These are phyloP conservation scores for Suhomyces emberorum DNA, from an alignment of 805 yeast species.

Conservation along the genomic window DNA sequence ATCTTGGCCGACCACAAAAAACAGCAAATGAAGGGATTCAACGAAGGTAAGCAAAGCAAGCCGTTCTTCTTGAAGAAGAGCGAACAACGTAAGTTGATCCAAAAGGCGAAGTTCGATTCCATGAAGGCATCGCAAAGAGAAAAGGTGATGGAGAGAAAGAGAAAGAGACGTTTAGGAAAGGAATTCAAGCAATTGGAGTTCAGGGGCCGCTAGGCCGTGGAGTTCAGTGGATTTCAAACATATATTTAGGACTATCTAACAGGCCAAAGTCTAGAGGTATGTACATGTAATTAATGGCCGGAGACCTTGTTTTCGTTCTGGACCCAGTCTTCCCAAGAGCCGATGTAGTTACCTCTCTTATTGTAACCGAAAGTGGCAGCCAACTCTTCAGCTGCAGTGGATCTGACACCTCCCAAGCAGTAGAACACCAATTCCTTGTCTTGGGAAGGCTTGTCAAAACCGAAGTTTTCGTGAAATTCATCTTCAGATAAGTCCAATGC, in stretches of 20 bases:
- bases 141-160: conserved; percentile 81
- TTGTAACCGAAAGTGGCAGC: conserved; percentile 88
- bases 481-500: conserved; percentile 78
- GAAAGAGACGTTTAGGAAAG: conserved; percentile 79
- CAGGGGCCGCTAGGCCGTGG: conserved; percentile 9
- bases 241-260: background rate
- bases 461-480: conserved; percentile 78
- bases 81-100: conserved; percentile 70
- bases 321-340: conserved; percentile 86
- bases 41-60: conserved; percentile 46
- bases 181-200: conserved; percentile 60
- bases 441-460: conserved; percentile 71
- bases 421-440: conserved; percentile 80
- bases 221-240: too few relatives aligned
- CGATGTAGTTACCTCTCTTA: conserved; percentile 79
- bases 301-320: conserved; percentile 26
- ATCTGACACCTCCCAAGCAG: conserved; percentile 91
- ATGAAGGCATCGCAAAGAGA: conserved; percentile 73
- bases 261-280: background rate
- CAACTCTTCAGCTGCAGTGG: conserved; percentile 84
- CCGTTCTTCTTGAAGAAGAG: conserved; percentile 62
- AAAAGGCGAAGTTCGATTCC: conserved; percentile 71
- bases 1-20: conserved; percentile 60
- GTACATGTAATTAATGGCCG: background rate
- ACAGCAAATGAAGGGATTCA: conserved; percentile 44